A percentile compares a stretch with the other conserved stretches of the same genome.
Conservation (phyloP, 2,329 filamentous ascomycete genomes). For the Pleomassaria siparia region DNA sequence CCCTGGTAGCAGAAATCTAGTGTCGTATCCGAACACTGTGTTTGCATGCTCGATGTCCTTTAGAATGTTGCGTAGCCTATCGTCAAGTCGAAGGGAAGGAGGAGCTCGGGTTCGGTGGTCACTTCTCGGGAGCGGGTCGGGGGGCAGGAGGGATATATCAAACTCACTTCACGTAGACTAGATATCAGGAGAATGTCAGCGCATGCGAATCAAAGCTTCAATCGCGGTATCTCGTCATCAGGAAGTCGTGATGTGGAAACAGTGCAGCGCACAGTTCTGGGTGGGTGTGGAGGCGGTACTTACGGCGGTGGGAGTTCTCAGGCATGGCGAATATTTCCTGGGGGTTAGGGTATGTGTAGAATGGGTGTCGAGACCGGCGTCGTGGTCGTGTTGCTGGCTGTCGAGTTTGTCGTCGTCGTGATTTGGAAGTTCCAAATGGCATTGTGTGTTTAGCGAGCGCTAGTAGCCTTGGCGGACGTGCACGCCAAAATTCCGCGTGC, state of each 20-base stretch:
- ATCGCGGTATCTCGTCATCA: not conserved
- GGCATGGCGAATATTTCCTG: slow-evolving; percentile 40
- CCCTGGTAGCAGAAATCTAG: not conserved
- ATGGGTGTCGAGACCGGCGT: slow-evolving; percentile 29
- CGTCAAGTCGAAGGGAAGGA: not conserved
- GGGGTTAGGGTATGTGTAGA: slow-evolving; percentile 25
- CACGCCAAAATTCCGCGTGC: too few relatives aligned
- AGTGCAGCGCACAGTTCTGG: slow-evolving; percentile 4
- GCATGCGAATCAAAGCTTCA: not conserved
- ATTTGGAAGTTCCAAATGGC: not conserved
- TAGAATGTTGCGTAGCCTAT: not conserved
- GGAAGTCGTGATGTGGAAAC: not conserved
- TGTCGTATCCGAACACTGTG: not conserved
- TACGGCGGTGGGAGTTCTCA: slow-evolving; percentile 41
- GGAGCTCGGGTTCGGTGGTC: not conserved
- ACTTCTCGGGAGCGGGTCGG: not conserved
- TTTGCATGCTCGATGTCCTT: not conserved
- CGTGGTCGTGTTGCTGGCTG: slow-evolving; percentile 28
- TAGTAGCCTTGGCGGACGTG: not conserved
- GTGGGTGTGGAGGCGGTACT: slow-evolving; percentile 10
- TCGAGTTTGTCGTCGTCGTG: slow-evolving; percentile 29
- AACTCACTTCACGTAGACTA: slow-evolving; percentile 43
- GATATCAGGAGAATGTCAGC: slow-evolving; percentile 14
- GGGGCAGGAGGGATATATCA: slow-evolving; percentile 1
- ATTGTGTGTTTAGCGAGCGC: not conserved